Evolutionary conservation across 2,329 filamentous ascomycete species (phyloP).

Genomic region (Phialophora tarda): DNA sequence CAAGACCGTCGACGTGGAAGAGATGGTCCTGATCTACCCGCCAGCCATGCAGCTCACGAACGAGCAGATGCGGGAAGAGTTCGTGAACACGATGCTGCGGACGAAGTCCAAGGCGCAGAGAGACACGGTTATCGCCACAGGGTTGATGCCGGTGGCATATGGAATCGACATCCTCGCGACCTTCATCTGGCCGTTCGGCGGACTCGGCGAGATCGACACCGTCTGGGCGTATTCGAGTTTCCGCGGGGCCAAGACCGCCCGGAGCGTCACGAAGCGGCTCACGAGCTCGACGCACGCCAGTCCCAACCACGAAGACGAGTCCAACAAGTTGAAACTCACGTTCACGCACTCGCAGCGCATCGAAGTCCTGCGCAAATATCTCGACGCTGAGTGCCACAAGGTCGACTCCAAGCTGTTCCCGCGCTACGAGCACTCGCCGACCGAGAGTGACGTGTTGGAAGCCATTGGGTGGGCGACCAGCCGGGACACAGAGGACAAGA

Average conservation of each 20-base stretch:
- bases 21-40: conserved; percentile 52
- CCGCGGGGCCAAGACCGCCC: conserved; percentile 50
- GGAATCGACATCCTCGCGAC: conserved; percentile 35
- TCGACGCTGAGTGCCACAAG: conserved; percentile 49
- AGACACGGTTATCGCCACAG: conserved; percentile 51
- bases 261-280: conserved; percentile 49
- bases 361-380: conserved; percentile 47
- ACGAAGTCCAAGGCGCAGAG: conserved; percentile 51
- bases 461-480: conserved; percentile 53
- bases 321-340: conserved; percentile 45
- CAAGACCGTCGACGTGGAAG: conserved; percentile 48
- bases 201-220: conserved; percentile 43
- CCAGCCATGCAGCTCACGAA: conserved; percentile 41
- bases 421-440: conserved; percentile 41
- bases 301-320: conserved; percentile 41
- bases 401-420: conserved; percentile 47
- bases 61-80: conserved; percentile 48
- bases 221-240: conserved; percentile 44
- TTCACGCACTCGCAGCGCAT: conserved; percentile 48
- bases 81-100: conserved; percentile 50
- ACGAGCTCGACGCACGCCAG: conserved; percentile 16
- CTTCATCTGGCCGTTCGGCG: conserved; percentile 45
- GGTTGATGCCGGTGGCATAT: conserved; percentile 47
- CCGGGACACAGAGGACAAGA: conserved; percentile 38
- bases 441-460: conserved; percentile 49